These are phyloP conservation scores for Nakazawaea ernobii DNA, from an alignment of 805 yeast species.

Conservation along the genomic window DNA sequence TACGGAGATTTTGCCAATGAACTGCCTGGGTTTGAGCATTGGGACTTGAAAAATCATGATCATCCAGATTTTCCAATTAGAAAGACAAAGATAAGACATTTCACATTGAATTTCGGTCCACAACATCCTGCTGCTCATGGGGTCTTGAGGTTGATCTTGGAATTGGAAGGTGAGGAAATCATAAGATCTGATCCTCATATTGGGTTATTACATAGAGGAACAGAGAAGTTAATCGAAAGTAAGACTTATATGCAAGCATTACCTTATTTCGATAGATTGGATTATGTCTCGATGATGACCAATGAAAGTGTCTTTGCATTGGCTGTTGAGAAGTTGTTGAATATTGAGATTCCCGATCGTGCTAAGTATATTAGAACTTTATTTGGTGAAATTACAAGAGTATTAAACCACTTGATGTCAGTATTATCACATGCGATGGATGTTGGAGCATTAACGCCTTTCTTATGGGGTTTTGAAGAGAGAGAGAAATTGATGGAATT, in stretches of 20 bases:
- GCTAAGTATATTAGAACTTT: constrained; percentile 80
- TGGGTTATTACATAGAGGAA: constrained; percentile 83
- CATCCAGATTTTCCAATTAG: constrained; percentile 29
- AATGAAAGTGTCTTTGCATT: constrained; percentile 80
- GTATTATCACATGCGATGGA: constrained; percentile 88
- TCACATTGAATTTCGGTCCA: constrained; percentile 88
- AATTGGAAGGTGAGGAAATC: constrained; percentile 84
- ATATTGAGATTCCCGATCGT: constrained; percentile 79
- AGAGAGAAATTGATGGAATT: constrained; percentile 91
- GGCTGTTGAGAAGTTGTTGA: constrained; percentile 79
- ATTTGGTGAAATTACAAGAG: constrained; percentile 82
- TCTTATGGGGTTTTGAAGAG: constrained; percentile 92
- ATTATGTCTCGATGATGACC: constrained; percentile 85
- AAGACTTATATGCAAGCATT: constrained; percentile 85
- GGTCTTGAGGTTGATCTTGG: constrained; percentile 79
- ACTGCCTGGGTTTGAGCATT: constrained; percentile 27
- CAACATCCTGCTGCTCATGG: constrained; percentile 97
- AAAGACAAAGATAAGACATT: constrained; percentile 65
- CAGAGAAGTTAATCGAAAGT: constrained; percentile 81
- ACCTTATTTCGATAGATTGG: constrained; percentile 85
- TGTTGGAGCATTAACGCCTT: constrained; percentile 90
- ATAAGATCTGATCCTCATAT: constrained; percentile 86
- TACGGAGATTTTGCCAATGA: constrained; percentile 28
- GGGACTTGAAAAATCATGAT: constrained; percentile 29
- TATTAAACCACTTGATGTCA: constrained; percentile 82